Evolutionary conservation across 352 stramenopile genomes (phyloP), one percentile per base, ranked within the genome.

Genomic region (Phytopythium boreale): DNA sequence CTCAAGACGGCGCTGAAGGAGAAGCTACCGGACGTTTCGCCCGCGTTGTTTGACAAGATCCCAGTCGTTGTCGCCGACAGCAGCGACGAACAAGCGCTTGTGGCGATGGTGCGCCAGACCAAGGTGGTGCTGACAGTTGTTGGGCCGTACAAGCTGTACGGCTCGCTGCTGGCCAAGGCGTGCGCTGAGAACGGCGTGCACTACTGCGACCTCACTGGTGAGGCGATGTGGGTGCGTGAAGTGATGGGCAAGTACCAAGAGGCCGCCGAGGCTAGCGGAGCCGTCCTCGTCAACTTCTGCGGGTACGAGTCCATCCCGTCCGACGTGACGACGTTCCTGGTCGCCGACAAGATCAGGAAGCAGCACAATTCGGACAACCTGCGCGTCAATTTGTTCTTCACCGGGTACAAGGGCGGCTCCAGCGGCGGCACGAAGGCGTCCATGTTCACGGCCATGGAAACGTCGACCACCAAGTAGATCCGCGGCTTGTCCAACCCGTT

Each of bases 171-270:
- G 37, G 82, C 98, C 24, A 84, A 93, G 58, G 80, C 77, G 44
- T 98, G 91, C 67, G 89, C 84, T 3, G 83, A 92, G 55, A 85
- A 90, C 63, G 92, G 92, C 34, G 90, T 90, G n/a, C 77, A 97
- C 76, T 98, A 98, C 74, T 89, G 77, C 56, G 94, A 98, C 58
- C 89, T 97, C 53, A 98, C 92, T 2, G 92, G 91, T 37, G 94
- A 98, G 72, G 75, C 85, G 22, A 50, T 79, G 22, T 98, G 92
- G 91, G 77, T 96, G 37, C 70, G 88, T 24, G 60, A 84, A 24
- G 97, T 98, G 83, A 90, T 86, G 51, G 49, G 46, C 19, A 82
- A 85, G 61, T 96, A 91, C 61, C 69, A 80, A 36, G 63, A 59
- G 0, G 74, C 57, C 0, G 89, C 93, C 22, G 31, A 75, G 31